These are phyloP conservation scores for Arthrinium puccinioides DNA, from an alignment of 2,329 filamentous ascomycete species.

Conservation along the genomic window DNA sequence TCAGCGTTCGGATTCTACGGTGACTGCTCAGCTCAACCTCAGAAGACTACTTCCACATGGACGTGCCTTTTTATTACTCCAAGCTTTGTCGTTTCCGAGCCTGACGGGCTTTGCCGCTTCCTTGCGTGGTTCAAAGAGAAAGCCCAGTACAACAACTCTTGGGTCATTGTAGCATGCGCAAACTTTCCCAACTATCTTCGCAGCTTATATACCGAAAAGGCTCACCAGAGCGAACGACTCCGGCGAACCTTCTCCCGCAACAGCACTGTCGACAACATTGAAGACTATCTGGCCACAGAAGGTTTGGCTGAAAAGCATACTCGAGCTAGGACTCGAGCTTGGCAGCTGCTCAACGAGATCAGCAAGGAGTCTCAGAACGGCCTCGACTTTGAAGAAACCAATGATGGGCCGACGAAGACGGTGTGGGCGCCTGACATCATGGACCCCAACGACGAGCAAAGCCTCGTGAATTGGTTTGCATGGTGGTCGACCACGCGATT, in stretches of 20 bases:
- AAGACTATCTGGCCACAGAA: neutral
- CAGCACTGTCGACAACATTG: neutral
- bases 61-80: constrained; percentile 39
- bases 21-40: constrained; percentile 25
- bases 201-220: constrained; percentile 25
- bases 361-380: constrained; percentile 10
- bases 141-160: constrained; percentile 7
- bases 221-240: constrained; percentile 10
- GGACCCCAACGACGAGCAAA: constrained; percentile 53
- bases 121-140: constrained; percentile 29
- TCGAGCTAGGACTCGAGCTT: constrained; percentile 2
- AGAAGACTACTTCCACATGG: constrained; percentile 37
- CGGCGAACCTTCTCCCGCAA: neutral
- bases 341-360: constrained; percentile 12
- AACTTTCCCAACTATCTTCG: constrained; percentile 27
- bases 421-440: constrained; percentile 40
- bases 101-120: constrained; percentile 27
- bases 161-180: constrained; percentile 27
- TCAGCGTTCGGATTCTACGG: too few relatives aligned
- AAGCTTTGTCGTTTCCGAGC: constrained; percentile 41
- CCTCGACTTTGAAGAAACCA: constrained; percentile 23
- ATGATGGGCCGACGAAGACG: constrained; percentile 26
- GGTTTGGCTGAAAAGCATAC: constrained; percentile 1
- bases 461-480: constrained; percentile 56
- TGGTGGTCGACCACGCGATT: constrained; percentile 46